These are phyloP conservation scores for Olyra latifolia DNA, from an alignment of 176 grass and related monocot genomes.

Conservation along the genomic window DNA sequence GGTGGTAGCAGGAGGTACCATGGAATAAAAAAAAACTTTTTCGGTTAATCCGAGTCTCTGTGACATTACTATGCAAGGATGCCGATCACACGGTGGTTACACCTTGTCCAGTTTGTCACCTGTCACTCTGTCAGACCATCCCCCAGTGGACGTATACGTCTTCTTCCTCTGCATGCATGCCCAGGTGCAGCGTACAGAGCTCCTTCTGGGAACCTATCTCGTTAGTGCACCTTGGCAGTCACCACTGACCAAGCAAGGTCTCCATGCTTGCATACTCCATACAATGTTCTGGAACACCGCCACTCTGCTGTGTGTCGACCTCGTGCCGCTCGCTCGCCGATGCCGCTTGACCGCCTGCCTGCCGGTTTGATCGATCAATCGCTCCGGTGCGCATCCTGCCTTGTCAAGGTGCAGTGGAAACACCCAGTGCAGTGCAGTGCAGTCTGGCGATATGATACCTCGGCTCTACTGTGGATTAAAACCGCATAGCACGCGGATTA, in stretches of 20 bases:
- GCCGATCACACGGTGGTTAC: no score
- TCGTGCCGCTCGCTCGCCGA: background rate
- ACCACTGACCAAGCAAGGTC: no score
- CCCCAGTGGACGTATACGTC: background rate
- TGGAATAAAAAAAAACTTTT: no score
- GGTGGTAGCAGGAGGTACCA: no score
- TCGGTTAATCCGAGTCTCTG: no score
- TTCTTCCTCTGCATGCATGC: background rate
- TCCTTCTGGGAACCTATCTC: background rate
- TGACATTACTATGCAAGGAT: no score
- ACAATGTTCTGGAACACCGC: conserved; percentile 7
- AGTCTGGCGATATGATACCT: no score
- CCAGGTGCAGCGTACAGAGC: conserved; percentile 41
- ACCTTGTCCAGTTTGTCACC: conserved; percentile 16
- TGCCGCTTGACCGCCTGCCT: background rate
- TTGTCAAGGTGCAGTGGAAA: background rate
- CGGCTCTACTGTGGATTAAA: background rate
- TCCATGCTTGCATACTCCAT: background rate
- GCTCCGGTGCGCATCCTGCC: background rate
- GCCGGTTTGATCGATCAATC: background rate
- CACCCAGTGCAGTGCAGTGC: no score
- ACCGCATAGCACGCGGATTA: background rate
- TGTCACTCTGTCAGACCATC: background rate
- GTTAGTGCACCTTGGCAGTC: background rate
- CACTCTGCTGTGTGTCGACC: background rate